Evolutionary conservation across 164 flowering plant genomes (phyloP).

Genomic region (Annona cherimola): DNA sequence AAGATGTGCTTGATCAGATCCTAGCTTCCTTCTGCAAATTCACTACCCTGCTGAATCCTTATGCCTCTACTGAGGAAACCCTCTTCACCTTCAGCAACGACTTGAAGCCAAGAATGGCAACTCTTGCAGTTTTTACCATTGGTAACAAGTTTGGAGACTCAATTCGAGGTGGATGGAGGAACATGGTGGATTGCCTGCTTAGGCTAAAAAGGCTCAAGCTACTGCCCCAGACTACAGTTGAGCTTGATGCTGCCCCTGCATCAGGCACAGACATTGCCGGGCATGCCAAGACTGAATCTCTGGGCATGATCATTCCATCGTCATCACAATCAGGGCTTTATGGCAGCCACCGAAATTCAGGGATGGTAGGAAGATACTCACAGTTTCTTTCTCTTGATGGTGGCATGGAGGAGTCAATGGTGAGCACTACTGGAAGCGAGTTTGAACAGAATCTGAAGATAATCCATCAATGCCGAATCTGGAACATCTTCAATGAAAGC

Average conservation of each 20-base stretch:
- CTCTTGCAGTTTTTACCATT: slow-evolving; percentile 78
- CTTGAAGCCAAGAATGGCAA: slow-evolving; percentile 80
- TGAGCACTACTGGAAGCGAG: slow-evolving; percentile 43
- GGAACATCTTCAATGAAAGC: slow-evolving; percentile 57
- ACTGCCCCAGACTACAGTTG: slow-evolving; percentile 72
- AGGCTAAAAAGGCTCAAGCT: slow-evolving; percentile 77
- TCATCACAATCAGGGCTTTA: slow-evolving; percentile 22
- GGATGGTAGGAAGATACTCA: slow-evolving; percentile 51
- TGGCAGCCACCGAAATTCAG: slow-evolving; percentile 19
- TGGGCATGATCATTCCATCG: slow-evolving; percentile 26
- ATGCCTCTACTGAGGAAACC: slow-evolving; percentile 84
- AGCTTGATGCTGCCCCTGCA: slow-evolving; percentile 33
- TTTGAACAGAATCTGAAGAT: slow-evolving; percentile 74
- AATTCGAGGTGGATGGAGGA: slow-evolving; percentile 81
- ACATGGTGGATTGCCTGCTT: slow-evolving; percentile 76
- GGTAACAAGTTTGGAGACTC: slow-evolving; percentile 65
- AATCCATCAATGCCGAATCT: slow-evolving; percentile 74
- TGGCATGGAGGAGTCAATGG: slow-evolving; percentile 47
- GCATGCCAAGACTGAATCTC: slow-evolving; percentile 32
- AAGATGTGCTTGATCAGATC: slow-evolving; percentile 80
- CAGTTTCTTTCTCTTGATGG: slow-evolving; percentile 62
- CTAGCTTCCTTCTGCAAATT: slow-evolving; percentile 76
- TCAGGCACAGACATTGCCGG: slow-evolving; percentile 25
- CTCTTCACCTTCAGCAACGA: slow-evolving; percentile 69
- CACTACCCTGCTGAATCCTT: slow-evolving; percentile 81